Evolutionary conservation across 2,329 filamentous ascomycete genomes (phyloP), one percentile per base, ranked within the genome.

Genomic region (Colletotrichum kahawae): DNA sequence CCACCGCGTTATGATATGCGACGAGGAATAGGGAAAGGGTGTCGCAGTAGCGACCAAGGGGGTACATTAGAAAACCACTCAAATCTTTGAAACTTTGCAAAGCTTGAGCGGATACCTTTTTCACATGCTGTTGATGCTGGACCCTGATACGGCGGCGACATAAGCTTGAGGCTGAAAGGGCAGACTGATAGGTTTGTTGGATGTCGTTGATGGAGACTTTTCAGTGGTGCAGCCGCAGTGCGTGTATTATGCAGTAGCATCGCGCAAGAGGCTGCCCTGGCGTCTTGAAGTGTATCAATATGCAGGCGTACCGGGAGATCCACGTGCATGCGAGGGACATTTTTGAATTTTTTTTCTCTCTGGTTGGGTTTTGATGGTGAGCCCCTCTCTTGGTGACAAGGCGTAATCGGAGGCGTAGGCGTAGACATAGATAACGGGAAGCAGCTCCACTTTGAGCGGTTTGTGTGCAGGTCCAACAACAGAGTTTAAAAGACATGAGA

Each of bases 221-320:
- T 7, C 14, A 18, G 13, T 12, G 48, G 31, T 67, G 62, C 69
- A 64, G 63, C 63, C 56, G 63, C 48, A 75, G 57, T 16, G 65
- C 63, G 43, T 65, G 31, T 36, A 59, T 65, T 67, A 56, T 67
- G 65, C 65, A 67, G 33, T 43, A 10, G 65, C 54, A 67, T 67
- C 48, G 65, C 51, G 65, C 54, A 51, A 51, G 29, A 34, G 62
- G 27, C 54, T 38, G 13, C 27, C 29, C 59, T 51, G 67, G 71
- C 36, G 48, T 59, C 21, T 51, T 63, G 69, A 63, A 70, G 48
- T 63, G 69, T 36, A 67, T 71, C 54, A 63, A 63, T 36, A 67
- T 71, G 62, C 68, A 71, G 60, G 72, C 63, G 34, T 64, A 48
- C 36, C 67, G 63, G 54, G 67, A 71, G 68, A 74, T 75, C 68